Conservation (phyloP, 2,329 filamentous ascomycete genomes). For the Pseudocercospora ulei region DNA sequence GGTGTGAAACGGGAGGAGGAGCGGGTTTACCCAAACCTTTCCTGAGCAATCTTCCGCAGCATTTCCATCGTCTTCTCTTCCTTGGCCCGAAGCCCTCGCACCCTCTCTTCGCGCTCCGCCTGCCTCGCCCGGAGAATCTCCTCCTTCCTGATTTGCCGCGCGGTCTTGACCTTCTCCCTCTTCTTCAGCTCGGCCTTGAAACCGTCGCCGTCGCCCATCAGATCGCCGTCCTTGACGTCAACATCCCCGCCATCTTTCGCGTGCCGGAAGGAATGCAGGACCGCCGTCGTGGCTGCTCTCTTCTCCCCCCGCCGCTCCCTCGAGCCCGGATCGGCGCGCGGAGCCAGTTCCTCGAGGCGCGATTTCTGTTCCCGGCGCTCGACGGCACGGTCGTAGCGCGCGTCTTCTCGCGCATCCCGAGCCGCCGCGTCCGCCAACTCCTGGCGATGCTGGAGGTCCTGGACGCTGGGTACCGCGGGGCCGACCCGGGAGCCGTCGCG, state of each 20-base stretch:
- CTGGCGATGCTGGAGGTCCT: conserved; percentile 59
- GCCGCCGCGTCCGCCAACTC: conserved; percentile 45
- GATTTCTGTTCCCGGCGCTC: conserved; percentile 61
- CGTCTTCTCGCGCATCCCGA: conserved; percentile 39
- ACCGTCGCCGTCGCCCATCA: conserved; percentile 62
- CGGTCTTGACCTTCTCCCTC: conserved; percentile 65
- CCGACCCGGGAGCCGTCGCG: conserved; percentile 36
- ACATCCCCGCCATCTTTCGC: conserved; percentile 52
- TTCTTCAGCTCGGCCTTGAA: conserved; percentile 58
- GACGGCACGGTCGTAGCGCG: conserved; percentile 52
- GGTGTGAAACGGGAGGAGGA: too few relatives aligned
- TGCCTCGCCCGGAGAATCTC: conserved; percentile 64
- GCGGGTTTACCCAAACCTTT: conserved; percentile 61
- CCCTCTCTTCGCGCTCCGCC: conserved; percentile 69
- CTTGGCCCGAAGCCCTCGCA: conserved; percentile 59
- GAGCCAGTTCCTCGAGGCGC: conserved; percentile 67
- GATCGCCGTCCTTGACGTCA: conserved; percentile 60
- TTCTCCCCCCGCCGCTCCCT: conserved; percentile 82
- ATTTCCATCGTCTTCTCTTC: conserved; percentile 79
- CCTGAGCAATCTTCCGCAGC: conserved; percentile 65
- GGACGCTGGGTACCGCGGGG: conserved; percentile 57
- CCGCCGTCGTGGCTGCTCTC: conserved; percentile 59
- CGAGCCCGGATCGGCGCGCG: conserved; percentile 72
- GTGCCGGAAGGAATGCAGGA: conserved; percentile 63
- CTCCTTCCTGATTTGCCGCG: conserved; percentile 71